Conservation (phyloP, 169 alveolate genomes). For the Cryptosporidium ubiquitum region DNA sequence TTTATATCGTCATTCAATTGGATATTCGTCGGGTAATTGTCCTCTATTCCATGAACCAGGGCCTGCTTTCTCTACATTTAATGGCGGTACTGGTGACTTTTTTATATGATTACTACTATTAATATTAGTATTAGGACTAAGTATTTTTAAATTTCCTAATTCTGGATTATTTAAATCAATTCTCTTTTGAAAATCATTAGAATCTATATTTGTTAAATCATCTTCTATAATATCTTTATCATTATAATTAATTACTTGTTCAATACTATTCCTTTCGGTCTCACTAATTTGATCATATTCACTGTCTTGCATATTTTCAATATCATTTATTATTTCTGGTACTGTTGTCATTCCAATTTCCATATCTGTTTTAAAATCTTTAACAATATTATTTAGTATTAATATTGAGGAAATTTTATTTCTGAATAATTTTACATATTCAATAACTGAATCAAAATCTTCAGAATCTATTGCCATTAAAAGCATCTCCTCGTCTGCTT, state of each 20-base stretch:
- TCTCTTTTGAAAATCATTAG: background rate
- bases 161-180: background rate
- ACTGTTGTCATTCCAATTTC: background rate
- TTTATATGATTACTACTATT: background rate
- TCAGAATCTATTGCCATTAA: constrained; percentile 48
- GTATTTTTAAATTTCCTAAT: background rate
- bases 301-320: background rate
- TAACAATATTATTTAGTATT: constrained; percentile 15
- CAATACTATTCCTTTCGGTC: background rate
- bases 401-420: constrained; percentile 44
- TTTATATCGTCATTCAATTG: constrained; percentile 7
- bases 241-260: background rate
- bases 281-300: background rate
- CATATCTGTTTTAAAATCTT: background rate
- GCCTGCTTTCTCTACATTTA: constrained; percentile 56
- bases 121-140: background rate
- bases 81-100: constrained; percentile 63
- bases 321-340: background rate
- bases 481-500: constrained; percentile 41
- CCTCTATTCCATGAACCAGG: constrained; percentile 75
- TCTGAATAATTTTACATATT: constrained; percentile 44
- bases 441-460: constrained; percentile 33
- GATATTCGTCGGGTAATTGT: constrained; percentile 67
- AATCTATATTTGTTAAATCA: background rate
- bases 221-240: background rate